Base-by-base conservation (phyloP, 768 basidiomycete species). In the Gymnopilus junonius region DNA sequence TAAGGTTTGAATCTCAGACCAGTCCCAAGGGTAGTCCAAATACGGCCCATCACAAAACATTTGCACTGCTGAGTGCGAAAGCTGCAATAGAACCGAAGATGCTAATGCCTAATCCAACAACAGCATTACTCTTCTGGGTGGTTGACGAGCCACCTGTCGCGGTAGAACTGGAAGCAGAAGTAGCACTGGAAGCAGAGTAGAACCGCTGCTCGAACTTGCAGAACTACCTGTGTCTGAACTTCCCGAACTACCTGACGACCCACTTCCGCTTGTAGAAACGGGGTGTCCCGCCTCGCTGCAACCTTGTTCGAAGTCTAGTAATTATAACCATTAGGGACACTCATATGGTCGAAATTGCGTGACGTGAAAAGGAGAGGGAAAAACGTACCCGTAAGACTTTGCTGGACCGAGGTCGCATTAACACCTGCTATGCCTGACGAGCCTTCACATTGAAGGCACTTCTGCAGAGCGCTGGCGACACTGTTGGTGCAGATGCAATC, bases 401-500 rank as follows among this genome's bases (percentile, higher is more conserved):
- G 20, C 21, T 70, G 59, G 10, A 55, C 56, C 20, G 42, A n/a
- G 11, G 67, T 61, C 37, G 61, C 48, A 53, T 63, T 68, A 50
- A 66, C 29, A 1, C 58, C 55, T 11, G 61, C 15, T 11, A 57
- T 45, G 32, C 50, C 32, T 11, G 43, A 56, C 12, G 61, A 35
- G n/a, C 63, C 40, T 34, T 53, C 62, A 37, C 69, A 70, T 8
- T 62, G 21, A 29, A 64, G 27, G 55, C 69, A 70, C 12, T 37
- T 12, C 21, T 65, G 60, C 32, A 68, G n/a, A 0, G 46, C 55
- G 15, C 35, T 62, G 11, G 37, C 63, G 35, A 67, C 37, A 5
- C 55, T 20, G 39, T 21, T 27, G 4, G 65, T 63, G 59, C 69
- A 70, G 15, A 67, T 20, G 48, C 69, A 70, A n/a, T 50, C 55